These are phyloP conservation scores for Mercurialis annua DNA, from an alignment of 345 rosid species.

Conservation along the genomic window DNA sequence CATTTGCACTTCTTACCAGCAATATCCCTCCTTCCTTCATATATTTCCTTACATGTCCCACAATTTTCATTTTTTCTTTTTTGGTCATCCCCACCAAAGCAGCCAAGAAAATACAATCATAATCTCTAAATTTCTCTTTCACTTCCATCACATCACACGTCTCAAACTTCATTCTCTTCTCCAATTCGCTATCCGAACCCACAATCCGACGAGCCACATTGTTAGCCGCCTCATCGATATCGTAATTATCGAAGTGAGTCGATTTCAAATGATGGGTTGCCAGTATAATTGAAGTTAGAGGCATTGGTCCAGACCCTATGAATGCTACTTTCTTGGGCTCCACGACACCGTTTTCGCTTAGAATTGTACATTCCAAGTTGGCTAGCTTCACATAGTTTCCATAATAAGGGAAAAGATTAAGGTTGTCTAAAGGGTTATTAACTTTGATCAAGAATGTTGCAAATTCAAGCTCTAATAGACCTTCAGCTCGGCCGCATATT, in stretches of 20 bases:
- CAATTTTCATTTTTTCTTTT: constrained; percentile 28
- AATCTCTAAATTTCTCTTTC: constrained; percentile 30
- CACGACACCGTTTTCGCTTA: constrained; percentile 21
- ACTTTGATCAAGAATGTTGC: constrained; percentile 28
- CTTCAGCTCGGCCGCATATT: constrained; percentile 35
- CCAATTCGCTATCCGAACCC: constrained; percentile 25
- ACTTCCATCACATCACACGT: constrained; percentile 30
- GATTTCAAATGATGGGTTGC: constrained; percentile 37
- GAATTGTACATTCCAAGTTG: constrained; percentile 24
- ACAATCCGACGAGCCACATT: constrained; percentile 26
- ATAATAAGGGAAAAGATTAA: constrained; percentile 35
- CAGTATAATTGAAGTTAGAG: constrained; percentile 38
- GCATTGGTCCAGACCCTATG: constrained; percentile 47
- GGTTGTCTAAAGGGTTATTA: constrained; percentile 26
- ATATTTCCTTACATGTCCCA: constrained; percentile 28
- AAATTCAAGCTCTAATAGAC: constrained; percentile 40
- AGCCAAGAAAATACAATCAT: constrained; percentile 41
- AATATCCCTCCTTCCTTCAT: constrained; percentile 35
- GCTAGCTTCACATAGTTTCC: constrained; percentile 40
- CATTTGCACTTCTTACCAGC: constrained; percentile 42
- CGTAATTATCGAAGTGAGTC: constrained; percentile 35
- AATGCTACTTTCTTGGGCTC: constrained; percentile 39
- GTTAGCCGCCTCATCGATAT: constrained; percentile 33
- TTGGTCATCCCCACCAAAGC: constrained; percentile 42
- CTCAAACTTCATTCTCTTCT: constrained; percentile 37